Conservation (phyloP, 768 basidiomycete species). For the Asterophora lycoperdoides region DNA sequence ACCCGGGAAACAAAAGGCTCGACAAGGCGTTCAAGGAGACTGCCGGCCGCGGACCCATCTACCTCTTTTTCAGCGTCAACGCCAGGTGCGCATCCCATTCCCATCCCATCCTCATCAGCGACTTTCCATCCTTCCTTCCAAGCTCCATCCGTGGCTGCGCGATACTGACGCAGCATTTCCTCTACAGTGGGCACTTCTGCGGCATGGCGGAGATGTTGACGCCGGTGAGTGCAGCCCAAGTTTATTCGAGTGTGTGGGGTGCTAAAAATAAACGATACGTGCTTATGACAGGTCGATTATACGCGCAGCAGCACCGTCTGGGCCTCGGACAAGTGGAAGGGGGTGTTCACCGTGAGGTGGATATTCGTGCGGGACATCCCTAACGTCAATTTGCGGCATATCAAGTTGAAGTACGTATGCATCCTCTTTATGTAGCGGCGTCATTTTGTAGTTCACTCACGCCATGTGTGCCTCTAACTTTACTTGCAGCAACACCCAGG, state of each 20-base stretch:
- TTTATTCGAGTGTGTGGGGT: no score
- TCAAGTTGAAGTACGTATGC: slow-evolving; percentile 67
- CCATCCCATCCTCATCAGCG: no score
- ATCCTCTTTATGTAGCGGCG: no score
- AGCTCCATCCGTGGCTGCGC: no score
- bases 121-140: no score
- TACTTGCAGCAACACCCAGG: slow-evolving; percentile 81
- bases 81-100: slow-evolving; percentile 47
- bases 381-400: slow-evolving; percentile 84
- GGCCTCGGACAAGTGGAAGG: slow-evolving; percentile 99
- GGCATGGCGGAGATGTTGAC: slow-evolving; percentile 99
- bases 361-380: slow-evolving; percentile 96
- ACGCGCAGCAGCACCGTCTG: slow-evolving; percentile 93
- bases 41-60: slow-evolving; percentile 89
- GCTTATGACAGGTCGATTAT: slow-evolving; percentile 89
- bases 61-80: slow-evolving; percentile 98
- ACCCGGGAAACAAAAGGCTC: slow-evolving; percentile 94
- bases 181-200: slow-evolving; percentile 88
- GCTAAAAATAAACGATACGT: slow-evolving; percentile 1
- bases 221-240: slow-evolving; percentile 47
- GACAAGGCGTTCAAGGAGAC: slow-evolving; percentile 97
- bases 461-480: slow-evolving; percentile 10
- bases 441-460: no score
- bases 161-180: background rate
- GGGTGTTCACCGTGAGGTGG: slow-evolving; percentile 98